Conservation (phyloP, 306 rosid species). For the Cicer judaicum region DNA sequence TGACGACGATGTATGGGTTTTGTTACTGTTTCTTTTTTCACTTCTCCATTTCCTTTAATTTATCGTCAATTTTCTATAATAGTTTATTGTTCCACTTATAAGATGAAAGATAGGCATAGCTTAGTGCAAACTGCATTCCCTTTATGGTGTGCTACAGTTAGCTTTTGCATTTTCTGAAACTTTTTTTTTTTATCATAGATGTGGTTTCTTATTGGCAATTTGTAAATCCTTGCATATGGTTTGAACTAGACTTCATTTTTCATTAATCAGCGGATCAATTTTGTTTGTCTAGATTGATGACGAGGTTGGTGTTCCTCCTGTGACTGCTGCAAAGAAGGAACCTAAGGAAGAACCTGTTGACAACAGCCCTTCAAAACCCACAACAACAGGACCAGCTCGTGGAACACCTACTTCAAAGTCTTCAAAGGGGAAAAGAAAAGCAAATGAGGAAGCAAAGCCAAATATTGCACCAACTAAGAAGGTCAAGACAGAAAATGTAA, state of each 20-base stretch:
- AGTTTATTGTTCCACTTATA: slow-evolving; percentile 3
- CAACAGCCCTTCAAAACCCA: slow-evolving; percentile 73
- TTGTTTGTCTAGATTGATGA: slow-evolving; percentile 70
- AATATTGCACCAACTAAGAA: slow-evolving; percentile 76
- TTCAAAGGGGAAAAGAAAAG: slow-evolving; percentile 83
- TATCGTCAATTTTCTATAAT: slow-evolving; percentile 8
- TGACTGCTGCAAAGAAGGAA: slow-evolving; percentile 72
- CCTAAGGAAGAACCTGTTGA: slow-evolving; percentile 86
- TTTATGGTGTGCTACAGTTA: slow-evolving; percentile 18
- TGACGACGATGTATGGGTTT: slow-evolving; percentile 64
- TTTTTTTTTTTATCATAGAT: slow-evolving; percentile 26
- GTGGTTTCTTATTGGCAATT: slow-evolving; percentile 24
- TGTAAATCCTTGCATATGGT: slow-evolving; percentile 22
- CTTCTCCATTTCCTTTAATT: slow-evolving; percentile 20
- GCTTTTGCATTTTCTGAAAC: slow-evolving; percentile 34
- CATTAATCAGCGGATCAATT: slow-evolving; percentile 35
- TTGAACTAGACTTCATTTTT: slow-evolving; percentile 24
- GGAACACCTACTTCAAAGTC: slow-evolving; percentile 76
- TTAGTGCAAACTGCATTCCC: slow-evolving; percentile 20
- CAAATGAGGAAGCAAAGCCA: slow-evolving; percentile 73
- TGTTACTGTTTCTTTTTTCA: slow-evolving; percentile 33
- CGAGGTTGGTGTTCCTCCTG: slow-evolving; percentile 61
- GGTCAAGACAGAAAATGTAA: slow-evolving; percentile 85
- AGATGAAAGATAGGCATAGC: slow-evolving; percentile 30
- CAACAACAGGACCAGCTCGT: slow-evolving; percentile 61